Evolutionary conservation across 371 early-diverging fungal species (phyloP).

Genomic region (Pancytospora philotis): DNA sequence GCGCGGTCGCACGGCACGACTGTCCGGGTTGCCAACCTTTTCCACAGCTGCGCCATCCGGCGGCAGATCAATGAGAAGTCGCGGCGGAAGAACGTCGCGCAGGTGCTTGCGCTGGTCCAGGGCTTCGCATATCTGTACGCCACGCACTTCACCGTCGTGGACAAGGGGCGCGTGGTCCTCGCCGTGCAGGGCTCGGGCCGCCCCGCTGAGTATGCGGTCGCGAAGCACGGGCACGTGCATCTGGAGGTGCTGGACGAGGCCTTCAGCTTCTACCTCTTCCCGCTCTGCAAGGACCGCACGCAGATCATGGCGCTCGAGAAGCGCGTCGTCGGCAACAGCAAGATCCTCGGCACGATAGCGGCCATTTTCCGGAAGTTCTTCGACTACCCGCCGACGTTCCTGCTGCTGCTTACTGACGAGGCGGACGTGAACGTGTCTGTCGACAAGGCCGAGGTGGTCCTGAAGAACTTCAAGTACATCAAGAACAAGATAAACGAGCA

Average conservation of each 20-base stretch:
- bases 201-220: slow-evolving; percentile 14
- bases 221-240: slow-evolving; percentile 11
- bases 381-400: slow-evolving; percentile 31
- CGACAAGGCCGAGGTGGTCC: slow-evolving; percentile 43
- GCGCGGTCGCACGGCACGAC: slow-evolving; percentile 71
- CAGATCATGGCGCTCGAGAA: slow-evolving; percentile 25
- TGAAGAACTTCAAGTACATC: slow-evolving; percentile 28
- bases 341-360: slow-evolving; percentile 25
- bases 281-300: neutral
- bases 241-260: slow-evolving; percentile 8
- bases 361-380: slow-evolving; percentile 16
- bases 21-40: slow-evolving; percentile 66
- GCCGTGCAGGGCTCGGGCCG: slow-evolving; percentile 1
- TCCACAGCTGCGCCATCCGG: slow-evolving; percentile 77
- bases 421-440: slow-evolving; percentile 44
- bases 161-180: slow-evolving; percentile 13
- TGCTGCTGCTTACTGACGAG: slow-evolving; percentile 29
- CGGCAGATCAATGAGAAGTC: slow-evolving; percentile 64
- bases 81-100: slow-evolving; percentile 67
- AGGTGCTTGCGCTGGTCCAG: slow-evolving; percentile 69
- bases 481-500: slow-evolving; percentile 21
- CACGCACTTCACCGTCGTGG: slow-evolving; percentile 33
- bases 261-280: slow-evolving; percentile 37
- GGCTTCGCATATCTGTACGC: slow-evolving; percentile 62
- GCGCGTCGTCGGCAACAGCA: slow-evolving; percentile 22